Evolutionary conservation across 2,329 filamentous ascomycete genomes (phyloP).

Genomic region (Alternaria longipes): DNA sequence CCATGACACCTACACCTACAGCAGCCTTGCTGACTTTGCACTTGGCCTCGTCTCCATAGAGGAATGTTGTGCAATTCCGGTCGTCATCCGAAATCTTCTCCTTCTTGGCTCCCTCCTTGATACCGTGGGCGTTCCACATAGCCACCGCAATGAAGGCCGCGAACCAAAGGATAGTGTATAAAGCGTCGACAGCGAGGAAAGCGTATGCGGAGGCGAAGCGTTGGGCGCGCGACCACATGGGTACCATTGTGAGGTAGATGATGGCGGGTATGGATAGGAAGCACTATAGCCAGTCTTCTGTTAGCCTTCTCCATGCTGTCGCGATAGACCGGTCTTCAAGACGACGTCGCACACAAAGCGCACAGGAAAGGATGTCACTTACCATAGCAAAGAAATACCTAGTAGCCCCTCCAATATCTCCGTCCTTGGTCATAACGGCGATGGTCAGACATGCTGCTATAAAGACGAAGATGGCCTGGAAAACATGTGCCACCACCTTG

Average conservation of each 20-base stretch:
- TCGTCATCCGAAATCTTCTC: slow-evolving; percentile 52
- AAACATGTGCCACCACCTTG: slow-evolving; percentile 64
- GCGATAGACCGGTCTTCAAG: neutral
- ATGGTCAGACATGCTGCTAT: slow-evolving; percentile 66
- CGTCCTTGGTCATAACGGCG: slow-evolving; percentile 65
- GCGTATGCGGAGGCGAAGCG: slow-evolving; percentile 69
- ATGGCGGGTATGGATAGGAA: slow-evolving; percentile 67
- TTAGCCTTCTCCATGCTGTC: slow-evolving; percentile 24
- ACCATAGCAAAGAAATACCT: slow-evolving; percentile 68
- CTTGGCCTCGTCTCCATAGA: slow-evolving; percentile 63
- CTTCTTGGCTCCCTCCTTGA: slow-evolving; percentile 58
- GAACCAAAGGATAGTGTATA: slow-evolving; percentile 66
- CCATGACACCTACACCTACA: slow-evolving; percentile 64
- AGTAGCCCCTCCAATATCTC: slow-evolving; percentile 62
- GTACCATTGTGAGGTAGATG: slow-evolving; percentile 68
- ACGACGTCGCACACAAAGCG: neutral
- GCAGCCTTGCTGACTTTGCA: slow-evolving; percentile 66
- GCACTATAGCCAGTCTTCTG: slow-evolving; percentile 55
- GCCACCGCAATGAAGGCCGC: slow-evolving; percentile 66
- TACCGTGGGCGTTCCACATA: slow-evolving; percentile 65
- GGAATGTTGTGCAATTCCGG: slow-evolving; percentile 63
- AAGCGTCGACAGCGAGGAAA: slow-evolving; percentile 64
- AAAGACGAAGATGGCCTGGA: slow-evolving; percentile 66
- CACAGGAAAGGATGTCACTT: slow-evolving; percentile 33
- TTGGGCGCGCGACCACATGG: slow-evolving; percentile 67